Percentiles rank a stretch among this genome's conserved stretches.
Conservation (phyloP, 2,329 filamentous ascomycete species). For the Aspergillus sp. region DNA sequence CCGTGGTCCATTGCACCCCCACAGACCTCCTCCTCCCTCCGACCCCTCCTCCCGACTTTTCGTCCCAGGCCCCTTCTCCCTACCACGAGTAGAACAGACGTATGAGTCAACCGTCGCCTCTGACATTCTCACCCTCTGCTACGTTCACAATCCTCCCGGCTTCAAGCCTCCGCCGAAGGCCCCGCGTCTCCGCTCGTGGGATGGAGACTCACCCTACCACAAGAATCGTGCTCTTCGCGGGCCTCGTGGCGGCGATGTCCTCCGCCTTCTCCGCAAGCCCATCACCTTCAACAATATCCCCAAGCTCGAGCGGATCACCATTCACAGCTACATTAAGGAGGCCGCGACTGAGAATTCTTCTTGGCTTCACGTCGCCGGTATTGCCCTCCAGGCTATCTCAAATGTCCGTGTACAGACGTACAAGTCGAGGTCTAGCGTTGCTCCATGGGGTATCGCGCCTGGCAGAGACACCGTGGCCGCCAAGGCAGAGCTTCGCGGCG, state of each 20-base stretch:
- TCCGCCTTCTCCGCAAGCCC: conserved; percentile 57
- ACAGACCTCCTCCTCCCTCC: conserved; percentile 84
- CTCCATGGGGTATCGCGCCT: conserved; percentile 73
- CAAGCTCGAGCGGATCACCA: conserved; percentile 75
- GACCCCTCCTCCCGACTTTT: conserved; percentile 88
- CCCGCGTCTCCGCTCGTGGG: conserved; percentile 80
- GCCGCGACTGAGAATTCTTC: conserved; percentile 71
- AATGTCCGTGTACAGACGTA: conserved; percentile 75
- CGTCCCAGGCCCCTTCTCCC: conserved; percentile 85
- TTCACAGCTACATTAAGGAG: conserved; percentile 75
- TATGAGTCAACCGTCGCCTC: conserved; percentile 84
- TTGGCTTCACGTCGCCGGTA: conserved; percentile 79
- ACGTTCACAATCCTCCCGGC: conserved; percentile 83
- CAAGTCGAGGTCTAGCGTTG: conserved; percentile 70
- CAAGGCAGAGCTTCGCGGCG: conserved; percentile 76
- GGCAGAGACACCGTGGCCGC: conserved; percentile 71
- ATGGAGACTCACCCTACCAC: conserved; percentile 90
- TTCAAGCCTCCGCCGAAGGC: conserved; percentile 61
- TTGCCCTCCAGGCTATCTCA: conserved; percentile 83
- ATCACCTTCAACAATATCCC: conserved; percentile 84
- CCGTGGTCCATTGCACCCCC: conserved; percentile 88
- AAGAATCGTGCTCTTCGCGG: conserved; percentile 85
- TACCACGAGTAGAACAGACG: conserved; percentile 86
- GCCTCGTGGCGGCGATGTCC: conserved; percentile 74
- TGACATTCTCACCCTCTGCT: conserved; percentile 87